These are phyloP conservation scores for Myriosclerotinia scirpicola DNA, from an alignment of 2,329 filamentous ascomycete genomes.

Conservation along the genomic window DNA sequence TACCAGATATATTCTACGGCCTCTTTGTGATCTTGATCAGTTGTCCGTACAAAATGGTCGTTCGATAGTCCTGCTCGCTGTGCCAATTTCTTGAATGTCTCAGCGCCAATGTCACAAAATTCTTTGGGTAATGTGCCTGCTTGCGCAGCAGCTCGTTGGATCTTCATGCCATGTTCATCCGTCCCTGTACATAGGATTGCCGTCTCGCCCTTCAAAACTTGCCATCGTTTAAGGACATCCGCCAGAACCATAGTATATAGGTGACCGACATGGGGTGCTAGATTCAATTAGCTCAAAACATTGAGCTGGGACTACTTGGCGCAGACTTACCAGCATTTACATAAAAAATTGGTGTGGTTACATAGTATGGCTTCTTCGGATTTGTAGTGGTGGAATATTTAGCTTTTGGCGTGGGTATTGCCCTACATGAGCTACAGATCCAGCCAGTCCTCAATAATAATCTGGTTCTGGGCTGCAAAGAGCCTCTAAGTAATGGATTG, in stretches of 20 bases:
- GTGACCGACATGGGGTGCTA: conserved; percentile 91
- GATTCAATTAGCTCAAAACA: conserved; percentile 24
- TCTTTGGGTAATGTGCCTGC: conserved; percentile 71
- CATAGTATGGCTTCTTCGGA: conserved; percentile 80
- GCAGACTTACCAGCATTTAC: conserved; percentile 79
- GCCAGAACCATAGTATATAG: conserved; percentile 89
- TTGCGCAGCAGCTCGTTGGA: conserved; percentile 79
- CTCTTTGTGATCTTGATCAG: conserved; percentile 75
- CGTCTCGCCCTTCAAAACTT: conserved; percentile 68
- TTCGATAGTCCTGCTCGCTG: conserved; percentile 67
- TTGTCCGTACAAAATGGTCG: conserved; percentile 91
- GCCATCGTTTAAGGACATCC: conserved; percentile 92
- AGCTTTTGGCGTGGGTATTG: conserved; percentile 15
- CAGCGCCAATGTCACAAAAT: conserved; percentile 85
- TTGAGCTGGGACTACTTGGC: conserved; percentile 12
- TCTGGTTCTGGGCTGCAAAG: conserved; percentile 24
- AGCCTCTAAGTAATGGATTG: conserved; percentile 28
- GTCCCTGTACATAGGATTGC: conserved; percentile 86
- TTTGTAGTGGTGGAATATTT: conserved; percentile 29
- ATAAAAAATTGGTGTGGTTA: conserved; percentile 98
- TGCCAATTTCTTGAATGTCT: conserved; percentile 76
- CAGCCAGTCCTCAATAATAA: conserved; percentile 26
- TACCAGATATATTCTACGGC: conserved; percentile 90
- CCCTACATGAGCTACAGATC: conserved; percentile 35
- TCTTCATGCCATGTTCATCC: conserved; percentile 97